Evolutionary conservation across 805 yeast genomes (phyloP).

Genomic region (Saturnispora mendoncae): DNA sequence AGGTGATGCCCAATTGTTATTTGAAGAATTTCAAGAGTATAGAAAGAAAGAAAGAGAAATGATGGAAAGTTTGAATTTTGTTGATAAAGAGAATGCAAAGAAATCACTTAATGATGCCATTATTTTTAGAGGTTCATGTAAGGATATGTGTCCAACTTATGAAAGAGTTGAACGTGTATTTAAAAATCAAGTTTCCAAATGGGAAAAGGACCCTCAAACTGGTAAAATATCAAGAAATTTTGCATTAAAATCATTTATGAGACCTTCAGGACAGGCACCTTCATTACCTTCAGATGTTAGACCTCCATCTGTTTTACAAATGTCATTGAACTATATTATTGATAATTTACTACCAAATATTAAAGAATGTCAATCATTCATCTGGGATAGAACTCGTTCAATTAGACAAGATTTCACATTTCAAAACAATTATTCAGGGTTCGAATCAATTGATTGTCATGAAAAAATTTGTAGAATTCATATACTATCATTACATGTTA

Average conservation of each 20-base stretch:
- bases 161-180: conserved; percentile 82
- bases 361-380: conserved; percentile 80
- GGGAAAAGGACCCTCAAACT: conserved; percentile 60
- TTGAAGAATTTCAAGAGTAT: conserved; percentile 65
- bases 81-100: conserved; percentile 77
- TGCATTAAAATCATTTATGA: conserved; percentile 86
- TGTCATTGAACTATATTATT: conserved; percentile 64
- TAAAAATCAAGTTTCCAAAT: conserved; percentile 74
- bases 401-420: conserved; percentile 95
- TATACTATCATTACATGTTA: conserved; percentile 67
- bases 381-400: conserved; percentile 97
- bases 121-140: conserved; percentile 76
- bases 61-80: conserved; percentile 76
- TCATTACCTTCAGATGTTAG: conserved; percentile 96
- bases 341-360: conserved; percentile 52
- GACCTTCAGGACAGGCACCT: conserved; percentile 98
- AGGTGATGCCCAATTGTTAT: conserved; percentile 59
- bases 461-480: conserved; percentile 89
- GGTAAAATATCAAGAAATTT: conserved; percentile 46
- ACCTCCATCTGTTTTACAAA: conserved; percentile 68
- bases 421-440: conserved; percentile 88
- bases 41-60: conserved; percentile 64
- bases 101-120: conserved; percentile 87
- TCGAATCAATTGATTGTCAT: conserved; percentile 88
- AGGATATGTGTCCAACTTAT: conserved; percentile 90